These are phyloP conservation scores for Penicillium desertorum DNA, from an alignment of 495 filamentous ascomycete species.

Conservation along the genomic window DNA sequence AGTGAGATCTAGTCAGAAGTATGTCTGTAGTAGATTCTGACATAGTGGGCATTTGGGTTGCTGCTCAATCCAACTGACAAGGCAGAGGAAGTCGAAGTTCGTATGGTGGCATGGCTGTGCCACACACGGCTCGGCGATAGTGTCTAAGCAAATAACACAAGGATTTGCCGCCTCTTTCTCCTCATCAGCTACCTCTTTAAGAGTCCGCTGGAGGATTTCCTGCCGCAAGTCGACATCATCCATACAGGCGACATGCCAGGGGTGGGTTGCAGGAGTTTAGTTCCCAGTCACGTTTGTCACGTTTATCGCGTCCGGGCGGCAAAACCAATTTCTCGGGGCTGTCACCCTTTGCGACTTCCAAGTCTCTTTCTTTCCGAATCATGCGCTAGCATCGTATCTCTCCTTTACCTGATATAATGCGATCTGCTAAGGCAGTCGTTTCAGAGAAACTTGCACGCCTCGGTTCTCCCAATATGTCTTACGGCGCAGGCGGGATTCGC, in stretches of 20 bases:
- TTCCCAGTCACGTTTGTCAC: not conserved
- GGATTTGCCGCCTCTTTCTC: conserved; percentile 35
- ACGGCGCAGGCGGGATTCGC: conserved; percentile 16
- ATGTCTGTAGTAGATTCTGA: conserved; percentile 22
- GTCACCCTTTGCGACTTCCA: not conserved
- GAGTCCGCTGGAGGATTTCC: conserved; percentile 46
- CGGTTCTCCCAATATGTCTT: conserved; percentile 30
- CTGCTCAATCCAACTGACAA: conserved; percentile 79
- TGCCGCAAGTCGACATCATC: conserved; percentile 45
- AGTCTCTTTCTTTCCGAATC: not conserved
- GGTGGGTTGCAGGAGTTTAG: not conserved
- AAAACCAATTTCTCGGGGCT: conserved; percentile 10
- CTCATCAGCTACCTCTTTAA: conserved; percentile 43
- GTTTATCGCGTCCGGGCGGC: conserved; percentile 14
- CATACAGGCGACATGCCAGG: conserved; percentile 27
- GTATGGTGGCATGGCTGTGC: conserved; percentile 75
- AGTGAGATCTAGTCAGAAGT: conserved; percentile 13
- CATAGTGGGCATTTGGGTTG: conserved; percentile 75
- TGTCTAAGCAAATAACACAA: conserved; percentile 69
- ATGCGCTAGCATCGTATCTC: not conserved
- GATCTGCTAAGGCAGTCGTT: conserved; percentile 45
- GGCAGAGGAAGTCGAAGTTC: conserved; percentile 81
- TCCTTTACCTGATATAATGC: conserved; percentile 23
- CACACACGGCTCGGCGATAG: conserved; percentile 66
- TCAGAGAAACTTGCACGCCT: conserved; percentile 32